Conservation (phyloP, 495 filamentous ascomycete species). For the Daldinia decipiens region DNA sequence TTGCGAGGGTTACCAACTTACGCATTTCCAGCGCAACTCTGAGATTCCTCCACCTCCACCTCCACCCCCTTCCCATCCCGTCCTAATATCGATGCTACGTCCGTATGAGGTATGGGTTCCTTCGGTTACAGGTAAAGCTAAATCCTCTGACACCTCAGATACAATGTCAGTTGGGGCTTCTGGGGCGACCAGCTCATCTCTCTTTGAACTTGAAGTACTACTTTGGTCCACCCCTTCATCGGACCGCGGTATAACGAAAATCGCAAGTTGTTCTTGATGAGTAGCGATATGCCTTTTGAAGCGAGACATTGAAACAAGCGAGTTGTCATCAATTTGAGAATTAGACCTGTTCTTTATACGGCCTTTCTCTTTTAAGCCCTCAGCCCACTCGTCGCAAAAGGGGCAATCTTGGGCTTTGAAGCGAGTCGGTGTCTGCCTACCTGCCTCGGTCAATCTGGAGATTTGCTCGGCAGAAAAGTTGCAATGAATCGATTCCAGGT, state of each 20-base stretch:
- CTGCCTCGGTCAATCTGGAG: constrained; percentile 5
- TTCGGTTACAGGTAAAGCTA: too few relatives aligned
- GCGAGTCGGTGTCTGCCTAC: not conserved
- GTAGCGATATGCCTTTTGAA: constrained; percentile 22
- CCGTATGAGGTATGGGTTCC: too few relatives aligned
- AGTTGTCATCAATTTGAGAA: not conserved
- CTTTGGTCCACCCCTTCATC: not conserved
- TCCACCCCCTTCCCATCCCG: not conserved
- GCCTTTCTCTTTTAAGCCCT: not conserved
- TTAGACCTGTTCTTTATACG: not conserved
- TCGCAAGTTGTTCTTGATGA: constrained; percentile 23
- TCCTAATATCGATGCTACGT: not conserved
- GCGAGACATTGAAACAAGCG: constrained; percentile 1
- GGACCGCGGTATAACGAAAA: not conserved
- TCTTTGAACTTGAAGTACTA: not conserved
- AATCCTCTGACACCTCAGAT: not conserved
- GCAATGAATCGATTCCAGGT: constrained; percentile 3
- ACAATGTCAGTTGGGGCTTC: not conserved
- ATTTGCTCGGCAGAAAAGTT: constrained; percentile 3
- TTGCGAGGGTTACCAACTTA: not conserved
- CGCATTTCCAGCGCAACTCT: not conserved
- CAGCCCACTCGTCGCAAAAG: constrained; percentile 41
- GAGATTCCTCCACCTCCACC: not conserved
- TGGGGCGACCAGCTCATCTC: not conserved
- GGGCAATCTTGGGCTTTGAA: constrained; percentile 29